Percentiles rank a stretch among this genome's conserved stretches.
phyloP scores from a whole-genome alignment of 768 basidiomycete species.

The Boletus sensibilis region DNA sequence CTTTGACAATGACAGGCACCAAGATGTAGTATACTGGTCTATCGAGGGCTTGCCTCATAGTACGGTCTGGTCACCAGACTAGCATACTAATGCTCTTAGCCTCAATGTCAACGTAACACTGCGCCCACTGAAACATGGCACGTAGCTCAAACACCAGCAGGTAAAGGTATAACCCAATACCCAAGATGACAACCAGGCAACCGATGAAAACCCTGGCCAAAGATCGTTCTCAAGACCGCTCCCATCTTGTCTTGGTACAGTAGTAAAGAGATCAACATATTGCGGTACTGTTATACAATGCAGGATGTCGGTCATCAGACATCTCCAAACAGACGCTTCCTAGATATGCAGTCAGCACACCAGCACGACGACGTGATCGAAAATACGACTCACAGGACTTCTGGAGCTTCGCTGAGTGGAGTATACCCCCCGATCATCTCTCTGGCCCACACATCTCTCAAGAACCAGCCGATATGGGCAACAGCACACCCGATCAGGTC shows the following conservation, averaged over 20 bases:
- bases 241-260: background rate
- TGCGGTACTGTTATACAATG: slow-evolving; percentile 10
- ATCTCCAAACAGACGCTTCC: slow-evolving; percentile 69
- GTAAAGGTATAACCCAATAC: no score
- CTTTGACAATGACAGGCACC: no score
- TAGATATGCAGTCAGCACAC: slow-evolving; percentile 26
- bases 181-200: background rate
- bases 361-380: background rate
- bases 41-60: no score
- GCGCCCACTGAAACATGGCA: background rate
- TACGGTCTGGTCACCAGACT: no score
- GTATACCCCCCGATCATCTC: slow-evolving; percentile 80
- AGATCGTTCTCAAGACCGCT: background rate
- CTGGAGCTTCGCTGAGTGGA: slow-evolving; percentile 70
- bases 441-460: slow-evolving; percentile 83
- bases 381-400: slow-evolving; percentile 54
- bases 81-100: no score
- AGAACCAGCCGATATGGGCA: slow-evolving; percentile 82
- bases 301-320: slow-evolving; percentile 20
- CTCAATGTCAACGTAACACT: background rate
- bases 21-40: no score
- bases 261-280: background rate
- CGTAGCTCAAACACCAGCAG: background rate
- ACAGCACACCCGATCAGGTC: slow-evolving; percentile 85
- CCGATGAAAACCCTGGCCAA: background rate